Percentiles rank a stretch among this genome's conserved stretches.
phyloP scores from a whole-genome alignment of 257 asterid species.

The Nicotiana otophora region DNA sequence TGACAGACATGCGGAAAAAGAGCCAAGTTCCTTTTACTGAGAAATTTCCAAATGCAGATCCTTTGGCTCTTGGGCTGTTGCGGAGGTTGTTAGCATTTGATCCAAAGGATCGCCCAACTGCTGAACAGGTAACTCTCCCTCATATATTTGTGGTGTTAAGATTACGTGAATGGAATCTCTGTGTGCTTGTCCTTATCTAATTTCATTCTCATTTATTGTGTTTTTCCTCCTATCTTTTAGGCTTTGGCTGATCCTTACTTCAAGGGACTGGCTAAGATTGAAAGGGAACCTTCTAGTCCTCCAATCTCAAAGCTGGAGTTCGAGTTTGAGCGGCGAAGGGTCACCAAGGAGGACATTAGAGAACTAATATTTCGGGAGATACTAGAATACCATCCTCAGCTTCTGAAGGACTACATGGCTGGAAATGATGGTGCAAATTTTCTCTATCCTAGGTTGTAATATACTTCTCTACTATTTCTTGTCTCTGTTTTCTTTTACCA shows the following conservation, averaged over 20 bases:
- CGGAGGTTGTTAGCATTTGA: conserved; percentile 80
- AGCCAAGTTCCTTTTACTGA: conserved; percentile 50
- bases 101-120: conserved; percentile 92
- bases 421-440: conserved; percentile 70
- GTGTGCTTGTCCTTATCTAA: not conserved
- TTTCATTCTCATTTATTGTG: not conserved
- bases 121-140: conserved; percentile 58
- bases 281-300: conserved; percentile 86
- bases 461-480: not conserved
- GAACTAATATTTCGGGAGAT: conserved; percentile 78
- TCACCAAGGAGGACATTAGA: conserved; percentile 78
- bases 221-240: conserved; percentile 22
- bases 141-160: not conserved
- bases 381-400: conserved; percentile 79
- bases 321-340: conserved; percentile 77
- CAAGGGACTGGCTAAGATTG: conserved; percentile 77
- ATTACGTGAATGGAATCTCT: not conserved
- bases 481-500: not conserved
- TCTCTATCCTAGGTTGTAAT: conserved; percentile 73
- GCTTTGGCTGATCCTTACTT: conserved; percentile 95
- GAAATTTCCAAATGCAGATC: conserved; percentile 67
- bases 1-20: conserved; percentile 70
- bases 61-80: conserved; percentile 63
- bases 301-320: conserved; percentile 85
- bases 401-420: conserved; percentile 76